Percentiles rank a stretch among this genome's conserved stretches.
Conservation (phyloP, 2,329 filamentous ascomycete genomes). For the Fusarium sp. region DNA sequence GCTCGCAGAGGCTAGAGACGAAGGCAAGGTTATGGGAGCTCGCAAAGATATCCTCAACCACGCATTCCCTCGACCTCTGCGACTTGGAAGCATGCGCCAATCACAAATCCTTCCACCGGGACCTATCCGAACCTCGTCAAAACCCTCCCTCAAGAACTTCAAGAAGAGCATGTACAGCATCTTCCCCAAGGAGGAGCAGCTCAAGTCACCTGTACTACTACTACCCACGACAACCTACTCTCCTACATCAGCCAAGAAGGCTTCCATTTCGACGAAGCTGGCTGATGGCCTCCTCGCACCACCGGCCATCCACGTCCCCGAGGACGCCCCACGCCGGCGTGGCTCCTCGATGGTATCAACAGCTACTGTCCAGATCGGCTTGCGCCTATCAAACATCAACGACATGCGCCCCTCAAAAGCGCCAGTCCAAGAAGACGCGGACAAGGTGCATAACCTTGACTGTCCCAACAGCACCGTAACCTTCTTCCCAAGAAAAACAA, state of each 20-base stretch:
- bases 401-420: constrained; percentile 53
- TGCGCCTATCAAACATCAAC: constrained; percentile 68
- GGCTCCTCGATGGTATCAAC: constrained; percentile 69
- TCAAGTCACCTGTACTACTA: constrained; percentile 47
- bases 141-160: constrained; percentile 36
- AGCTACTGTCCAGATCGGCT: constrained; percentile 74
- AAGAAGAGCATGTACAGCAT: constrained; percentile 43
- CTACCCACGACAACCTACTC: constrained; percentile 60
- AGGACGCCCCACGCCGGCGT: constrained; percentile 58
- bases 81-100: constrained; percentile 37
- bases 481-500: constrained; percentile 36
- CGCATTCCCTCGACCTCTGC: constrained; percentile 27
- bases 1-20: constrained; percentile 42
- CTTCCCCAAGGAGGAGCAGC: constrained; percentile 34
- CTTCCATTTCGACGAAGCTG: not conserved
- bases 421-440: constrained; percentile 29
- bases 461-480: constrained; percentile 43
- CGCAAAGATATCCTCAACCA: constrained; percentile 33
- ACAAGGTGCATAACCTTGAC: constrained; percentile 51
- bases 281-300: constrained; percentile 46
- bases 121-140: constrained; percentile 29
- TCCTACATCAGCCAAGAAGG: constrained; percentile 24
- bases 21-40: constrained; percentile 45
- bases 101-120: constrained; percentile 32
- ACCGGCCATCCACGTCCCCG: constrained; percentile 53